Evolutionary conservation across 2,329 filamentous ascomycete genomes (phyloP), one percentile per base, ranked within the genome.

Genomic region (Neopestalotiopsis sp.): DNA sequence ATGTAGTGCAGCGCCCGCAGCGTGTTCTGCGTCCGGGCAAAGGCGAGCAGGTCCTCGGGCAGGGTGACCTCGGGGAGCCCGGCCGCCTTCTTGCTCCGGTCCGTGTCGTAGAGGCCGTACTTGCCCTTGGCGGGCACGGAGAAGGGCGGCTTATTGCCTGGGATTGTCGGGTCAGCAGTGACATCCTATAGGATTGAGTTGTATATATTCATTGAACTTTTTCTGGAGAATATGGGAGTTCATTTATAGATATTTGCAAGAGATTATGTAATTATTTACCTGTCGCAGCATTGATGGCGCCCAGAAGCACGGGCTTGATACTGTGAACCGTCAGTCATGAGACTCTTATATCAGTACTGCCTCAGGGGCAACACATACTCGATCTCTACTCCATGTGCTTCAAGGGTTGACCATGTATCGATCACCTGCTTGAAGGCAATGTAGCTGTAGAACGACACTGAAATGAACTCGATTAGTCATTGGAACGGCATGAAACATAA

Each of bases 111-210:
- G 12, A 62, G 38, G 63, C 86, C 82, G 75, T 94, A 91, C 1
- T 75, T 78, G 28, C 86, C 90, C 82, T 95, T 95, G 58, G 88
- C 89, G 1, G 90, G 88, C 38, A 93, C 83, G 0, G 84, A 84
- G 91, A 92, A 94, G 1, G 93, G 93, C 0, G 93, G 92, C 72
- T 89, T 89, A 78, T 96, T 95, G 64, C 91, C 91, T 89, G 72
- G 34, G 28, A 64, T 63, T 4, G 58, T 1, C 7, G 45, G 14
- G 34, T 71, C n/a, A 57, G 67, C 28, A 20, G 4, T 4, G 24
- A 49, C 5, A 4, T 17, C n/a, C 24, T 17, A n/a, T 14, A n/a
- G 45, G 14, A 14, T n/a, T 7, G 45, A 49, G 45, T 6, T 17
- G 14, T 1, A 9, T 49, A n/a, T 38, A 38, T 10, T 10, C 34